Base-by-base conservation (phyloP, 1,284 basidiomycete genomes). In the Ustilago hordei region DNA sequence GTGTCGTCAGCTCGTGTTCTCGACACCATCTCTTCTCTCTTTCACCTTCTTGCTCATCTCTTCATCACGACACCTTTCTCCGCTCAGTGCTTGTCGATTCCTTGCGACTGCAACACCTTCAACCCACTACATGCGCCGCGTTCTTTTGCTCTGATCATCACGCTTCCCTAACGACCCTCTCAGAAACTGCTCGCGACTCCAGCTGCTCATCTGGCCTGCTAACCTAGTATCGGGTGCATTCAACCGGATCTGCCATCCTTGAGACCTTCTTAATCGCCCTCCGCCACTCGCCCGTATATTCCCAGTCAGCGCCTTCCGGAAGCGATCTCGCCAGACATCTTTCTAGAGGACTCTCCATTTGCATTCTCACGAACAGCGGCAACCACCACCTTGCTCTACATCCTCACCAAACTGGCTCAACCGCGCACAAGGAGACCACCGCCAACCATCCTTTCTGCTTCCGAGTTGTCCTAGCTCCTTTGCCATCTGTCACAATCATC, bases 401-500 rank as follows among this genome's bases (percentile, higher is more conserved):
- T 17, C 15, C n/a, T 28, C 23, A 28, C 23, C 23, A 28, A 28
- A 3, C 3, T 28, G 23, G 23, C 23, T 28, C 23, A 28, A 28
- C 3, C 23, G 23, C 23, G 3, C 23, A 28, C 23, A 28, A 28
- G 23, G 23, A 28, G 23, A 39, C 11, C 13, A 17, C 35, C n/a
- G 19, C 23, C 35, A 28, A 36, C 19, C 32, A 19, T 34, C 11
- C 32, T 17, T 19, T 8, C 23, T 35, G 34, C 34, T 59, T 39
- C 43, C 28, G 17, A 48, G 32, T 59, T 50, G 43, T 48, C 45
- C 17, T 50, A 23, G 31, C 36, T 53, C 34, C 47, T 56, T 35
- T 38, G 53, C 32, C 28, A 23, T 15, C 11, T 7, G 41, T 17
- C 43, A 50, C 13, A 56, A 28, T n/a, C 61, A 69, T 47, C 61